Evolutionary conservation across 768 basidiomycete genomes (phyloP).

Genomic region (Naganishia friedmannii): DNA sequence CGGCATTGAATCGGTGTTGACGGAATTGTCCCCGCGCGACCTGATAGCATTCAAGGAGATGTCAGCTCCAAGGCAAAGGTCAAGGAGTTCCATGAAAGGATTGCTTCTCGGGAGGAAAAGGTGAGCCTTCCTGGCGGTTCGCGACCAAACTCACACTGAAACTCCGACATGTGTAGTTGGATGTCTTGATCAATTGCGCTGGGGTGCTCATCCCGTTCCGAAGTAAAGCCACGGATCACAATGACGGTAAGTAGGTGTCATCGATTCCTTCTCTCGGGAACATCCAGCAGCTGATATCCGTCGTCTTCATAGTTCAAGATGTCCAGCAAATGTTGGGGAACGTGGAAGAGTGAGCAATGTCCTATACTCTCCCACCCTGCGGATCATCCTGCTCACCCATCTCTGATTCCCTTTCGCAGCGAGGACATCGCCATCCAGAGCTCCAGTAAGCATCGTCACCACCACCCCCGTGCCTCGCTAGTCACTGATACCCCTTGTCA

Average conservation of each 20-base stretch:
- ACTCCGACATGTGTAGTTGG: slow-evolving; percentile 18
- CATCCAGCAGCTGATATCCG: neutral
- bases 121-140: slow-evolving; percentile 25
- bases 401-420: neutral
- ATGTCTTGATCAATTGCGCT: slow-evolving; percentile 47
- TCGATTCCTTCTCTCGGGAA: no score
- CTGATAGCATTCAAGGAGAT: slow-evolving; percentile 39
- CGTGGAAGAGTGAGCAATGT: slow-evolving; percentile 42
- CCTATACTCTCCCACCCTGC: neutral
- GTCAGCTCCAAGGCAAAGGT: slow-evolving; percentile 42
- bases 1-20: neutral
- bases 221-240: slow-evolving; percentile 33
- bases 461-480: neutral
- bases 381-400: neutral
- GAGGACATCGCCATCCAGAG: slow-evolving; percentile 24
- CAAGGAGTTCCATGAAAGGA: slow-evolving; percentile 36
- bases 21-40: neutral
- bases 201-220: slow-evolving; percentile 40
- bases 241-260: slow-evolving; percentile 40
- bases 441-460: slow-evolving; percentile 1
- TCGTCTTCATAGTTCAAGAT: slow-evolving; percentile 32
- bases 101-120: slow-evolving; percentile 39
- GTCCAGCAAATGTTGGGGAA: slow-evolving; percentile 43
- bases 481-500: slow-evolving; percentile 5
- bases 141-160: neutral